Evolutionary conservation across 257 asterid species (phyloP).

Genomic region (Solanum corneliomulleri): DNA sequence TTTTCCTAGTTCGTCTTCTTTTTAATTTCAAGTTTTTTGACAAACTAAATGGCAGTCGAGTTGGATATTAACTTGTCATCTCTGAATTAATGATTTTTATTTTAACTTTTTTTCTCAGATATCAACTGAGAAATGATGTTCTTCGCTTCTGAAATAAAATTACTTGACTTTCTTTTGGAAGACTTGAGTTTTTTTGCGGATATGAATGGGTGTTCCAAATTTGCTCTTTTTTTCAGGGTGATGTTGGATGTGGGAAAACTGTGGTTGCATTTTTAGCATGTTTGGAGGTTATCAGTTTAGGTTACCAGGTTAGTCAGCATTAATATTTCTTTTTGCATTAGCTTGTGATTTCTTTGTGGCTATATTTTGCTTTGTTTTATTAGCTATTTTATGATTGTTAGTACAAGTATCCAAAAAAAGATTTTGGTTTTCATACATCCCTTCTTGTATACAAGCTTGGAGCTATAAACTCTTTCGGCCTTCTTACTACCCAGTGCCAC

Average conservation of each 20-base stretch:
- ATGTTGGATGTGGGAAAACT: slow-evolving; percentile 98
- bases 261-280: slow-evolving; percentile 92
- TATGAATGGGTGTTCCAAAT: background rate
- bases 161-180: background rate
- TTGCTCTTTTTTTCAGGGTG: slow-evolving; percentile 47
- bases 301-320: slow-evolving; percentile 54
- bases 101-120: background rate
- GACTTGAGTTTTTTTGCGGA: background rate
- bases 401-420: background rate
- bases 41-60: background rate
- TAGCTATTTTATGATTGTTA: background rate
- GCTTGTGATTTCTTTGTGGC: background rate
- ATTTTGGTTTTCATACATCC: background rate
- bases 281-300: slow-evolving; percentile 85
- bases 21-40: background rate
- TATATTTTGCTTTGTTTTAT: background rate
- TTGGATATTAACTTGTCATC: background rate
- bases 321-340: background rate
- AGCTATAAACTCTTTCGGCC: background rate
- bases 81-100: background rate
- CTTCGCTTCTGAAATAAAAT: background rate
- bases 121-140: background rate
- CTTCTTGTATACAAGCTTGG: background rate
- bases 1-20: background rate
- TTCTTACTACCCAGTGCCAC: background rate